Conservation (phyloP, 805 yeast genomes). For the Cyberlindnera sargentensis region DNA sequence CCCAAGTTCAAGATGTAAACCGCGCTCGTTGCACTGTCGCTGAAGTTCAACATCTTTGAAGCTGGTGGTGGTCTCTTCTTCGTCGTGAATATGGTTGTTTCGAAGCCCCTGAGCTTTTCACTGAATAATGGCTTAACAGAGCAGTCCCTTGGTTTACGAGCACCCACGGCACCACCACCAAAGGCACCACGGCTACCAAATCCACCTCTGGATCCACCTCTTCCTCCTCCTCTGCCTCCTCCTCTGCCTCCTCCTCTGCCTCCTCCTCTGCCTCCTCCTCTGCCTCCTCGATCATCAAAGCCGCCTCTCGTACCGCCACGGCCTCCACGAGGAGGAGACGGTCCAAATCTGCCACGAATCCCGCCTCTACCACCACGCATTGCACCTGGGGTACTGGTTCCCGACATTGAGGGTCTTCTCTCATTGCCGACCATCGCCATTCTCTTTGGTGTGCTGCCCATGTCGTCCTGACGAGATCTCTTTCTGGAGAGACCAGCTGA, state of each 20-base stretch:
- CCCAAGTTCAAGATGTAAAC: constrained; percentile 11
- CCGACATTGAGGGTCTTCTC: neutral
- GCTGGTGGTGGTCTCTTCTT: constrained; percentile 1
- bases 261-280: neutral
- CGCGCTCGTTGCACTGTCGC: constrained; percentile 9
- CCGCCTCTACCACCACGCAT: constrained; percentile 2
- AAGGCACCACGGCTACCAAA: neutral
- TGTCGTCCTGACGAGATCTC: constrained; percentile 4
- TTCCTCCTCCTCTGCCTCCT: neutral
- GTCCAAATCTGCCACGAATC: neutral
- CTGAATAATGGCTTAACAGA: neutral
- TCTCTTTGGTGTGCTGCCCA: neutral
- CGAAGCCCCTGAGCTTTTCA: neutral
- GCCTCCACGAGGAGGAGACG: neutral
- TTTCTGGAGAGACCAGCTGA: constrained; percentile 6
- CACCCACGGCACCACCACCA: neutral
- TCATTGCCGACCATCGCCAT: neutral
- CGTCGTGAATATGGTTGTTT: neutral
- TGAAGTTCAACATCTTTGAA: constrained; percentile 10
- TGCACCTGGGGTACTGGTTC: neutral
- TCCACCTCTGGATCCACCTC: neutral
- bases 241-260: neutral
- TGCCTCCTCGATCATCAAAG: constrained; percentile 1
- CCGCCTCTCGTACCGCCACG: constrained; percentile 6
- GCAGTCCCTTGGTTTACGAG: neutral